Percentiles rank a stretch among this genome's conserved stretches.
These are phyloP conservation scores for Tetrapyrgos nigripes DNA, from an alignment of 1,284 basidiomycete genomes.

Conservation along the genomic window DNA sequence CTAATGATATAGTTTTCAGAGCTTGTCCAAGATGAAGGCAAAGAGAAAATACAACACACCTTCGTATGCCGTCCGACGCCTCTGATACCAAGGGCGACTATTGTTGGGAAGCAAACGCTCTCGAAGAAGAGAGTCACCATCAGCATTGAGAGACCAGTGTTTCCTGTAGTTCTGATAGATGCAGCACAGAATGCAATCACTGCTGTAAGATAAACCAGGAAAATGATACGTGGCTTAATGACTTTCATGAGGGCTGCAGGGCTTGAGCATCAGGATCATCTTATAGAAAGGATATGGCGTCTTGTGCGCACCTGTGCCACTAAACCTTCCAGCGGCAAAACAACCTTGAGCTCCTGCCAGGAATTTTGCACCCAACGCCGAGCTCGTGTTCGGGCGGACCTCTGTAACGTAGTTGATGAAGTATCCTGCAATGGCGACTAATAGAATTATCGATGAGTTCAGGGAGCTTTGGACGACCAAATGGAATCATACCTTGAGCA, in stretches of 20 bases:
- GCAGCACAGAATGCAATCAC: slow-evolving; percentile 37
- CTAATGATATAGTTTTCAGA: slow-evolving; percentile 6
- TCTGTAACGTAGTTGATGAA: slow-evolving; percentile 43
- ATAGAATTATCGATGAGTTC: background rate
- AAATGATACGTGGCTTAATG: slow-evolving; percentile 35
- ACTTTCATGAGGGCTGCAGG: slow-evolving; percentile 33
- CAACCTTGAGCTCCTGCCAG: slow-evolving; percentile 40
- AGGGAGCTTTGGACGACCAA: background rate
- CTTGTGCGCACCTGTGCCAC: slow-evolving; percentile 31
- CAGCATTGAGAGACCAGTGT: slow-evolving; percentile 37
- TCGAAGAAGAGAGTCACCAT: slow-evolving; percentile 40
- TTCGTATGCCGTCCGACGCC: slow-evolving; percentile 42
- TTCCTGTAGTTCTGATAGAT: slow-evolving; percentile 34
- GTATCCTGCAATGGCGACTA: slow-evolving; percentile 40
- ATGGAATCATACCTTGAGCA: slow-evolving; percentile 33
- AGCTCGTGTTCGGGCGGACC: slow-evolving; percentile 26
- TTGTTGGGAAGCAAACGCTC: slow-evolving; percentile 44
- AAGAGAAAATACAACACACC: background rate
- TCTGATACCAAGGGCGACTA: slow-evolving; percentile 40
- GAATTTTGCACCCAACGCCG: slow-evolving; percentile 34
- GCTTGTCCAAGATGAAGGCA: background rate
- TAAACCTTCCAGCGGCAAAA: slow-evolving; percentile 39
- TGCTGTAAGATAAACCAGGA: slow-evolving; percentile 33
- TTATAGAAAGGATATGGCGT: no score
- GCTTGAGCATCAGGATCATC: no score